Conservation (phyloP, 805 yeast genomes). For the Candida sithepensis region DNA sequence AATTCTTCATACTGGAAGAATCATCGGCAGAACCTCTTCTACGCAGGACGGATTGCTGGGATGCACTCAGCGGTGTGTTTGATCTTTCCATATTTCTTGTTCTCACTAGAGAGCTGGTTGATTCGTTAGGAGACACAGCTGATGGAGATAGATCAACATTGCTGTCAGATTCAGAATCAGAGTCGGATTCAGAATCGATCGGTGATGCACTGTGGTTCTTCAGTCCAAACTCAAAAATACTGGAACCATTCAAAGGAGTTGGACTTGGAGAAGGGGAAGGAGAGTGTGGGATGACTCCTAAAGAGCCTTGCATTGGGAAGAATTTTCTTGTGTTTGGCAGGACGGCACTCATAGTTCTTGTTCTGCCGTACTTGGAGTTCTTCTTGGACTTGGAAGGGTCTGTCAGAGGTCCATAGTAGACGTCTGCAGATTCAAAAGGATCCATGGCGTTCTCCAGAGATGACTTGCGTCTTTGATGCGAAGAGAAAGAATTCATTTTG, state of each 20-base stretch:
- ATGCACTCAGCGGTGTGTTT: conserved; percentile 3
- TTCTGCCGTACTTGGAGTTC: conserved; percentile 42
- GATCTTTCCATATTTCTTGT: conserved; percentile 11
- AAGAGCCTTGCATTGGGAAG: conserved; percentile 5
- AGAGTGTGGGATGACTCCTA: conserved; percentile 2
- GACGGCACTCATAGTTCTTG: conserved; percentile 51
- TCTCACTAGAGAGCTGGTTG: conserved; percentile 20
- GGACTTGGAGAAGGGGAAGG: conserved; percentile 12
- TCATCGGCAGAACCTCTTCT: conserved; percentile 58
- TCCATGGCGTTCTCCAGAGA: conserved; percentile 47
- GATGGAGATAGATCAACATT: conserved; percentile 2
- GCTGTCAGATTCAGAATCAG: no score
- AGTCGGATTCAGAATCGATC: conserved; percentile 1
- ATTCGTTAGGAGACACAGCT: conserved; percentile 13
- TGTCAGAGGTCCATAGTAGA: conserved; percentile 63
- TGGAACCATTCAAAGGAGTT: conserved; percentile 12
- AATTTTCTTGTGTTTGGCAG: conserved; percentile 19
- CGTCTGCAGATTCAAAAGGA: conserved; percentile 67
- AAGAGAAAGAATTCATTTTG: neutral
- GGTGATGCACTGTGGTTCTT: neutral
- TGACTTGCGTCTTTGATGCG: conserved; percentile 26
- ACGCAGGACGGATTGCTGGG: conserved; percentile 11
- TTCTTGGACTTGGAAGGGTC: conserved; percentile 47
- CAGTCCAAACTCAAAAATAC: conserved; percentile 13
- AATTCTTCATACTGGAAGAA: conserved; percentile 27